phyloP scores from a whole-genome alignment of 345 rosid species.

The Cardamine occulta region DNA sequence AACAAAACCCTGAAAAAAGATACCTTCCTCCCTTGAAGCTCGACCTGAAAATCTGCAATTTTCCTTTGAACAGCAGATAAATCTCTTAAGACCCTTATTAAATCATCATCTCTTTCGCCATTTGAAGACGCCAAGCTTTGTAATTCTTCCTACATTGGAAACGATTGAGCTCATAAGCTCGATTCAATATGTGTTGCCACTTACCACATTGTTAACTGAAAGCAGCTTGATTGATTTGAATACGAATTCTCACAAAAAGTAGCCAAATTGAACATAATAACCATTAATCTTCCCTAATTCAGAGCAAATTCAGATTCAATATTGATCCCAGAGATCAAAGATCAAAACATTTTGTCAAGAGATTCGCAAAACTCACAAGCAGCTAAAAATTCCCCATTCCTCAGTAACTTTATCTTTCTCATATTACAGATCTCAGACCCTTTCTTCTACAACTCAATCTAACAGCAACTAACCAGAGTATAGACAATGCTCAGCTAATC shows the following conservation, averaged over 20 bases:
- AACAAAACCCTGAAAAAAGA: slow-evolving; percentile 12
- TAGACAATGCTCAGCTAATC: background rate
- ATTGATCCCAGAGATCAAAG: background rate
- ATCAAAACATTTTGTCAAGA: background rate
- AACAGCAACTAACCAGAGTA: slow-evolving; percentile 4
- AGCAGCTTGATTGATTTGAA: background rate
- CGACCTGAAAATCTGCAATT: slow-evolving; percentile 93
- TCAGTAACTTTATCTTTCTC: background rate
- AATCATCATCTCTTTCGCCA: slow-evolving; percentile 82
- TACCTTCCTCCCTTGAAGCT: slow-evolving; percentile 99
- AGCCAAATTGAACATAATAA: background rate
- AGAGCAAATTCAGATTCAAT: slow-evolving; percentile 15
- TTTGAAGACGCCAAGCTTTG: slow-evolving; percentile 58
- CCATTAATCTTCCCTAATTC: slow-evolving; percentile 12
- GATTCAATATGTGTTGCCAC: background rate
- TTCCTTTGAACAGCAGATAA: slow-evolving; percentile 87
- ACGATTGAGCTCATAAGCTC: background rate
- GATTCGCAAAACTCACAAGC: slow-evolving; percentile 12
- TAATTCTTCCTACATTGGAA: slow-evolving; percentile 54
- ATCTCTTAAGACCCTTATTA: slow-evolving; percentile 80
- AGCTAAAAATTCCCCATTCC: background rate
- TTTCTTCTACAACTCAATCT: slow-evolving; percentile 14
- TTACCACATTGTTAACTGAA: background rate
- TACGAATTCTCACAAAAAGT: slow-evolving; percentile 18
- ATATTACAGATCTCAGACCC: slow-evolving; percentile 18